Conservation (phyloP, 768 basidiomycete genomes). For the Tulasnella sp. region DNA sequence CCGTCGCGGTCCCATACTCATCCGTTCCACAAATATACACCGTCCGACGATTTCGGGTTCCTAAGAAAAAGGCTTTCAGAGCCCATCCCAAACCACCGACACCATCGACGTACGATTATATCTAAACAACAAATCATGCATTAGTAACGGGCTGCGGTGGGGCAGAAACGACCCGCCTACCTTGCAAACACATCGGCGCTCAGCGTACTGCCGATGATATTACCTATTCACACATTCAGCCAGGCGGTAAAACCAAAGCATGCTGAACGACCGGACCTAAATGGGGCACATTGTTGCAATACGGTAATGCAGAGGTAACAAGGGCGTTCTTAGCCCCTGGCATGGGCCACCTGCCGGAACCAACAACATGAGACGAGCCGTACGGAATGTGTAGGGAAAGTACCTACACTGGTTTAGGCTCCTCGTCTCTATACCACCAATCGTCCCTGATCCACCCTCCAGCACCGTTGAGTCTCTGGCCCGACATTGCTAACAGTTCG, state of each 20-base stretch:
- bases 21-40: constrained; percentile 97
- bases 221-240: constrained; percentile 34
- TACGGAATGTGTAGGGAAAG: too few species aligned
- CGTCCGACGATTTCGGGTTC: constrained; percentile 74
- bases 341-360: not conserved
- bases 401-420: constrained; percentile 35
- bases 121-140: constrained; percentile 13
- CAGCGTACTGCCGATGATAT: constrained; percentile 89
- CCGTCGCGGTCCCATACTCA: constrained; percentile 99
- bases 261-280: constrained; percentile 43
- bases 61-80: constrained; percentile 24
- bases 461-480: too few species aligned
- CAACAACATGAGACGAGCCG: not conserved
- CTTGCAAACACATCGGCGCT: constrained; percentile 96
- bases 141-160: not conserved
- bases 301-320: constrained; percentile 90
- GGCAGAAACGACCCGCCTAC: constrained; percentile 35
- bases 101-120: constrained; percentile 23
- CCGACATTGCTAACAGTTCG: too few species aligned
- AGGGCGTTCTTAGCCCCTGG: constrained; percentile 80
- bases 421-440: too few species aligned
- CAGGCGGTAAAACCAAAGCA: constrained; percentile 1
- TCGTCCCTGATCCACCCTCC: too few species aligned
- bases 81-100: too few species aligned
- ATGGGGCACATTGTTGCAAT: constrained; percentile 96